Evolutionary conservation across 768 basidiomycete species (phyloP).

Genomic region (Favolaschia claudopus): DNA sequence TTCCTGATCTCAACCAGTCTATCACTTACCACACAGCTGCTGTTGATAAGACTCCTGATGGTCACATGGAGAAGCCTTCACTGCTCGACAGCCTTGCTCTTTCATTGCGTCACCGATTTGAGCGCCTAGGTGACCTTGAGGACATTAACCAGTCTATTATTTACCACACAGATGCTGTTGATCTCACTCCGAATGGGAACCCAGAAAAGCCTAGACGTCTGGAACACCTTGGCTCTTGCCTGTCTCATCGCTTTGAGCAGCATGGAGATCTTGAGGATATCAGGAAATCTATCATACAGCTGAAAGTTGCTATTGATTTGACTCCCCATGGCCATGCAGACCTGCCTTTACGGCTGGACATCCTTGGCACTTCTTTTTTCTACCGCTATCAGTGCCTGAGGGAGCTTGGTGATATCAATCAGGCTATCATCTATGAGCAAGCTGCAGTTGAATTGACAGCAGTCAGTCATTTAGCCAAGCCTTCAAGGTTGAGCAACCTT

Average conservation of each 20-base stretch:
- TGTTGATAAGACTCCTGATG: too few species aligned
- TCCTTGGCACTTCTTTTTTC: conserved; percentile 1
- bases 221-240: neutral
- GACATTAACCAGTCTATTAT: too few species aligned
- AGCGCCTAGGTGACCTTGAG: too few species aligned
- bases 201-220: neutral
- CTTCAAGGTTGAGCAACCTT: neutral
- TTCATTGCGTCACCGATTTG: too few species aligned
- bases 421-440: neutral
- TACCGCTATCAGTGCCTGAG: conserved; percentile 3
- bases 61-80: too few species aligned
- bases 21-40: too few species aligned
- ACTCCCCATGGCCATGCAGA: conserved; percentile 3
- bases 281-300: neutral
- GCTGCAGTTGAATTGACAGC: neutral
- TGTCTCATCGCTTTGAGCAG: neutral
- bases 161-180: too few species aligned
- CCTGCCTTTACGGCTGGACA: neutral
- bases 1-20: too few species aligned
- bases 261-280: conserved; percentile 1
- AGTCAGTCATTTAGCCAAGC: conserved; percentile 13
- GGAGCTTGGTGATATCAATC: neutral
- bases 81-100: too few species aligned
- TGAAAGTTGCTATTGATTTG: neutral
- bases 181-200: too few species aligned